These are phyloP conservation scores for Cutaneotrichosporon sp. DNA, from an alignment of 1,284 basidiomycete genomes.

Conservation along the genomic window DNA sequence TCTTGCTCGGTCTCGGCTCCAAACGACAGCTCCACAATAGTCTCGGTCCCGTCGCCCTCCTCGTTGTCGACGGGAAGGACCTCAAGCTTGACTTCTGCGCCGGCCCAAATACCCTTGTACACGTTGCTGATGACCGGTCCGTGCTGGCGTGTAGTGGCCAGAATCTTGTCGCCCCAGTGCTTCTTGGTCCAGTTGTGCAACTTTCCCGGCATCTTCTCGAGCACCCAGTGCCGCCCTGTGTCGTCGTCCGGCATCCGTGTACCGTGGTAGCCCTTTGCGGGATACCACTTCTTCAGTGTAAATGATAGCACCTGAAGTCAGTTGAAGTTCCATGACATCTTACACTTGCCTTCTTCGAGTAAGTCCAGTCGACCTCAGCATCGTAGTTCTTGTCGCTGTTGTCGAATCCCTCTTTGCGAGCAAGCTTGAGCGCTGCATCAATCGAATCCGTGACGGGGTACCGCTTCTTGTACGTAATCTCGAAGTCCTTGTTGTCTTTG, in stretches of 20 bases:
- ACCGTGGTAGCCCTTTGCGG: not conserved
- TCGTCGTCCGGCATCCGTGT: not conserved
- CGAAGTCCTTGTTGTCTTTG: conserved; percentile 6
- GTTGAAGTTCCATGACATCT: not conserved
- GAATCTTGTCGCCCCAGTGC: conserved; percentile 1
- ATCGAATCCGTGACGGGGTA: not conserved
- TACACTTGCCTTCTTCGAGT: conserved; percentile 4
- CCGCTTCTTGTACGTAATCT: conserved; percentile 9
- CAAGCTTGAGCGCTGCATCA: conserved; percentile 1
- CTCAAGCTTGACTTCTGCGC: conserved; percentile 4
- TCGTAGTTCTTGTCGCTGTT: not conserved
- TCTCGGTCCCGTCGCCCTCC: not conserved
- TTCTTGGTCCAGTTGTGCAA: conserved; percentile 1
- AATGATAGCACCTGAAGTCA: conserved; percentile 1
- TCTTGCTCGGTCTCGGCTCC: not conserved
- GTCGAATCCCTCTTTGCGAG: conserved; percentile 9
- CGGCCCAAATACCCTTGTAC: conserved; percentile 1
- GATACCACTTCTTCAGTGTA: not conserved
- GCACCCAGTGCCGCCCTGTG: not conserved
- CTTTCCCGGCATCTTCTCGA: conserved; percentile 3
- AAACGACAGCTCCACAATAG: conserved; percentile 8
- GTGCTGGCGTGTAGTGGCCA: conserved; percentile 2
- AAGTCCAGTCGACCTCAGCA: conserved; percentile 10
- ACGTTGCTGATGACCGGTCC: conserved; percentile 5
- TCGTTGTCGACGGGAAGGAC: conserved; percentile 3